These are phyloP conservation scores for Rhodotorula kratochvilovae DNA, from an alignment of 768 basidiomycete species.

Conservation along the genomic window DNA sequence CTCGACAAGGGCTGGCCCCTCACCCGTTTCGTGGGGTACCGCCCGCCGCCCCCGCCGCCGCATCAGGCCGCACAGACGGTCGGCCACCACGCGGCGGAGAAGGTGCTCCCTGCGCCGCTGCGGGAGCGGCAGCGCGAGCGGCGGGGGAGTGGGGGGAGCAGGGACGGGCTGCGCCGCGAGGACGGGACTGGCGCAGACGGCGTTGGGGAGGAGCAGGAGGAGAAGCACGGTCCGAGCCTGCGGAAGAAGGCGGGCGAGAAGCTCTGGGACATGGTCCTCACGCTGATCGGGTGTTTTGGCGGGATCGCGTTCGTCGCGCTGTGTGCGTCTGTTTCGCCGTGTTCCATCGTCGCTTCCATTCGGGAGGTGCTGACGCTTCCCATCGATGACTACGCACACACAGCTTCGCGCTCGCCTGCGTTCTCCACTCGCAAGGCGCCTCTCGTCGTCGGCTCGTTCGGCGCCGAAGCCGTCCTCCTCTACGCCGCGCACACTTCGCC, in stretches of 20 bases:
- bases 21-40: conserved; percentile 27
- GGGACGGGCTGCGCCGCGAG: background rate
- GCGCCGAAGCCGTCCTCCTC: conserved; percentile 29
- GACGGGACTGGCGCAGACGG: background rate
- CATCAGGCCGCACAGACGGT: background rate
- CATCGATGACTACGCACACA: no score
- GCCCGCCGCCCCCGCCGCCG: conserved; percentile 2
- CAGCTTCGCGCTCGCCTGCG: conserved; percentile 13
- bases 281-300: conserved; percentile 19
- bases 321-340: background rate
- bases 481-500: conserved; percentile 20
- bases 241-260: background rate
- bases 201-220: background rate
- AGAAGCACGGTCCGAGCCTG: background rate
- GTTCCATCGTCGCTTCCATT: background rate
- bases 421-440: conserved; percentile 1
- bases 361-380: background rate
- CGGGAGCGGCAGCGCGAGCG: background rate
- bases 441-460: conserved; percentile 21
- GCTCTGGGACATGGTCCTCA: conserved; percentile 12
- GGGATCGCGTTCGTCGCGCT: conserved; percentile 8
- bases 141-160: background rate
- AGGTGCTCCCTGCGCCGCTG: background rate
- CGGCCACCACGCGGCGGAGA: background rate
- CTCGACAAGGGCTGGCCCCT: conserved; percentile 25